phyloP scores from a whole-genome alignment of 2,329 filamentous ascomycete genomes.

The Colletotrichum plurivorum region DNA sequence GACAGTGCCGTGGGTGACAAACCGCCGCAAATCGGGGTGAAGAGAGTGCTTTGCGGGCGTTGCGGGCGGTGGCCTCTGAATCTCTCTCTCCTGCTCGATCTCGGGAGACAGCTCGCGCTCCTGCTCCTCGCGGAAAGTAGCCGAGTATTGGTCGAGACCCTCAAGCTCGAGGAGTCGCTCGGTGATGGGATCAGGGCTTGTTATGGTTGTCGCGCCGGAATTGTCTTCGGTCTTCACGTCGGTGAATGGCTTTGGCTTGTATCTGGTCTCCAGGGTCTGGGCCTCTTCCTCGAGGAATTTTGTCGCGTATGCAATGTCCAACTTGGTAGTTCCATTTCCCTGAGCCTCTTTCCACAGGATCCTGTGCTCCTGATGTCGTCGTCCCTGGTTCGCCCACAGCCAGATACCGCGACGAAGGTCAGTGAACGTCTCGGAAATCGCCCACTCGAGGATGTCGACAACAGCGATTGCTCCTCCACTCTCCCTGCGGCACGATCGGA shows the following conservation, averaged over 20 bases:
- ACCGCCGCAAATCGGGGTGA: conserved; percentile 56
- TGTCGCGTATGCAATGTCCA: conserved; percentile 50
- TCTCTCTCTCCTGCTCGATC: conserved; percentile 70
- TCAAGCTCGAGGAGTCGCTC: conserved; percentile 55
- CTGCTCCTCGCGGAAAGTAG: conserved; percentile 73
- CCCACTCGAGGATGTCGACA: conserved; percentile 71
- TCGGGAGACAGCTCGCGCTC: conserved; percentile 78
- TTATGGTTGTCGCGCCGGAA: neutral
- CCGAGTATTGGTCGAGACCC: conserved; percentile 47
- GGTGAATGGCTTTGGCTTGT: conserved; percentile 55
- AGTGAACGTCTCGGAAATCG: conserved; percentile 68
- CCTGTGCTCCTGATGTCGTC: conserved; percentile 60
- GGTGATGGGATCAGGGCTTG: neutral
- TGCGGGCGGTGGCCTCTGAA: conserved; percentile 61
- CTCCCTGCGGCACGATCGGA: conserved; percentile 49
- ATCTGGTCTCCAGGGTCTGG: conserved; percentile 65
- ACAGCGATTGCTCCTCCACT: conserved; percentile 56
- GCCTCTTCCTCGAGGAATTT: conserved; percentile 70
- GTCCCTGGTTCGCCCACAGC: conserved; percentile 74
- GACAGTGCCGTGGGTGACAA: conserved; percentile 56
- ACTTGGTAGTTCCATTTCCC: neutral
- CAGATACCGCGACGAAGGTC: conserved; percentile 65
- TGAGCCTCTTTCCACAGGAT: conserved; percentile 48
- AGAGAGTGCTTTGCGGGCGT: conserved; percentile 57
- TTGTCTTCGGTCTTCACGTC: neutral